Evolutionary conservation across 306 rosid genomes (phyloP), one percentile per base, ranked within the genome.

Genomic region (Medicago ruthenica): DNA sequence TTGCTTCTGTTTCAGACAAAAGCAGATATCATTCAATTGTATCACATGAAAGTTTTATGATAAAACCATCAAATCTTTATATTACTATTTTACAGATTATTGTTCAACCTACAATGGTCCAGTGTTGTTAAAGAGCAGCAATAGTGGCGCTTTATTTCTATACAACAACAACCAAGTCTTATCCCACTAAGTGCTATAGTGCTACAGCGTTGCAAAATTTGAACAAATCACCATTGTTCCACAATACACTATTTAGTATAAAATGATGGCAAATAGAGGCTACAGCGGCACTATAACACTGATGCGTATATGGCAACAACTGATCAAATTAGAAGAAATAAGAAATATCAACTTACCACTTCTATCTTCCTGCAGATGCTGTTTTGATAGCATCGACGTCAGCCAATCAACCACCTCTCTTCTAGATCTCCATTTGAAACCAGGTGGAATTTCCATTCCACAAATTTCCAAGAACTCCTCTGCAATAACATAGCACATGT

Each of bases 391-490:
- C 85, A 89, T 90, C 34, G 97, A 95, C 6, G 99, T 95, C 80
- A 95, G 89, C 99, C 99, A 95, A 81, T 95, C 99, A 31, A 95
- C 99, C 44, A 95, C 97, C 87, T 95, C 99, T 82, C 97, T 92
- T 85, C 97, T 95, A 57, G 99, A 95, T 75, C 99, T 86, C 99
- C 99, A 95, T 83, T 92, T 95, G 78, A 85, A 95, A 78, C 94
- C 96, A 42, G 89, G 82, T 58, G 84, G 91, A 70, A 83, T 86
- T 50, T 90, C 97, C 76, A 82, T 82, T 22, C 97, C 97, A 77
- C 83, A 86, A 54, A 81, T 83, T 81, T 85, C 76, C 70, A 92
- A 80, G 63, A 92, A 95, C 66, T 95, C 97, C 22, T 88, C 93
- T 9, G 97, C 93, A 79, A 92, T 93, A 59, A 92, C 97, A 89